phyloP scores from a whole-genome alignment of 345 rosid species.

The Euphorbia tirucalli region DNA sequence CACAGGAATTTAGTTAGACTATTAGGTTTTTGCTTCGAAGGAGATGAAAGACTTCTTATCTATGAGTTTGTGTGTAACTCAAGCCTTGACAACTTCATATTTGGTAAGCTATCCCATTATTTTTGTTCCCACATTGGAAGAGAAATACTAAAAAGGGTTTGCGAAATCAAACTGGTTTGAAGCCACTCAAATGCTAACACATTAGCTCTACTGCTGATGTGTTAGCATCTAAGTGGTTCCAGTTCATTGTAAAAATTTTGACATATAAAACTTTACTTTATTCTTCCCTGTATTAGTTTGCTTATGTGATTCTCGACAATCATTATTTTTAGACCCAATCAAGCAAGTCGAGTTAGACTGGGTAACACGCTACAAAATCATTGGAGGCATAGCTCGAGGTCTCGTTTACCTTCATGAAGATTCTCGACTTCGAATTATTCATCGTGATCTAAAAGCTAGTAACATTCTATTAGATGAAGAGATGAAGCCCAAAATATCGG shows the following conservation, averaged over 20 bases:
- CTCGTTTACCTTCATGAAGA: constrained; percentile 48
- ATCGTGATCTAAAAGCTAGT: constrained; percentile 60
- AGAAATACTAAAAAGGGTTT: too few species aligned
- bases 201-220: neutral
- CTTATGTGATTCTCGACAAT: too few species aligned
- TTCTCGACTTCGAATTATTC: constrained; percentile 50
- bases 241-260: too few species aligned
- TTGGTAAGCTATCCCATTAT: too few species aligned
- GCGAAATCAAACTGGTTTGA: too few species aligned
- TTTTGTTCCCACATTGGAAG: too few species aligned
- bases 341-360: constrained; percentile 25
- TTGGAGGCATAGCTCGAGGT: constrained; percentile 37
- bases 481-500: constrained; percentile 60
- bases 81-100: constrained; percentile 42
- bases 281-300: too few species aligned
- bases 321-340: constrained; percentile 25
- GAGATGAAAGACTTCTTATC: constrained; percentile 41
- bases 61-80: constrained; percentile 61
- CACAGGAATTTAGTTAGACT: constrained; percentile 44
- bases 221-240: too few species aligned
- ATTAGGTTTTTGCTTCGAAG: constrained; percentile 35
- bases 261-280: neutral
- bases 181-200: neutral
- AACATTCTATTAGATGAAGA: constrained; percentile 44
- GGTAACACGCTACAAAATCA: constrained; percentile 22